Evolutionary conservation across 768 basidiomycete genomes (phyloP), one percentile per base, ranked within the genome.

Genomic region (Pisolithus orientalis): DNA sequence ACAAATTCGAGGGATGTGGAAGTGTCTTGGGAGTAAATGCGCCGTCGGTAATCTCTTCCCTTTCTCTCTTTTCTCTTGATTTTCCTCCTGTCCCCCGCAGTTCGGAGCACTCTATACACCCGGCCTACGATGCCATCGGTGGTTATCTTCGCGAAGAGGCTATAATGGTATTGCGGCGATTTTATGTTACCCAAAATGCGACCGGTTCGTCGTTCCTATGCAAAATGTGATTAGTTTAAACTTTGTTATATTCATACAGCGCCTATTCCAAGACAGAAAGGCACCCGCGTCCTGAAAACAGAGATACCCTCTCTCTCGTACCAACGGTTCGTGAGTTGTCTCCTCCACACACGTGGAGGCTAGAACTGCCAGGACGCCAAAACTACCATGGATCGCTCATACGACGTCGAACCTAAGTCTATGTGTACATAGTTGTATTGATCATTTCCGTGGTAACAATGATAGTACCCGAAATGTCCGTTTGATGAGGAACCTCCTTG

Each of bases 1-100:
- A 96, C 57, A 79, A 94, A 53, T 98, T 99, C 59, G 95, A 96
- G 8, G 96, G 96, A 4, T 95, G 93, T 68, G 95, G 91, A 39
- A 94, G 94, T 60, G 94, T 99, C 6, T 72, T 96, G 44, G 84
- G 87, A 27, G 90, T 97, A 11, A 94, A 96, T 63, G 72, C 78
- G 57, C 70, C 70, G 94, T 91, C 42, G 56, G 78, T 72, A 14
- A 14, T 14, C 14, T 39, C 25, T 17, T n/a, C 29, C n/a, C 38
- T 24, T 8, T 42, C 34, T 7, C 51, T 25, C 55, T 28, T 10
- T 47, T 9, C 25, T 4, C 34, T 39, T 13, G 11, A 52, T 29
- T 11, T 11, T 34, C 34, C 34, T 34, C 34, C 34, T 34, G 34
- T 17, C 16, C 11, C 46, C 7, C 28, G 37, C 59, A 94, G 90